Evolutionary conservation across 495 filamentous ascomycete species (phyloP), one percentile per base, ranked within the genome.

Genomic region (Daldinia bambusicola): DNA sequence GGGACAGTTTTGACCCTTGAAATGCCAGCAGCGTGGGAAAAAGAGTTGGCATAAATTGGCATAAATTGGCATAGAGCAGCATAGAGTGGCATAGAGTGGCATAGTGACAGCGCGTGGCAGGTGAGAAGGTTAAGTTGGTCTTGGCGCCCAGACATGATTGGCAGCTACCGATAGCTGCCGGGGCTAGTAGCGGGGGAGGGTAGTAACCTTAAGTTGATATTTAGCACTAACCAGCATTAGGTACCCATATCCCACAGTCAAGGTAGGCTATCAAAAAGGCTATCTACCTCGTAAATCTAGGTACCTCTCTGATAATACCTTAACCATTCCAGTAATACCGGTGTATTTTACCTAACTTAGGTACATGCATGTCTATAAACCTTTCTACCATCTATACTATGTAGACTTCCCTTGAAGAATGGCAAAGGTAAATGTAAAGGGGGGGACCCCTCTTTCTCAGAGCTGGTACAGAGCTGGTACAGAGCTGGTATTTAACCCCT

Each of bases 1-100:
- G 43, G 63, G 63, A 71, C 48, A 61, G 63, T 63, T 63, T 66
- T 26, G 26, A 66, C 53, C 70, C 64, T 56, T 61, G 61, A 65
- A 59, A 67, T 66, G 30, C 63, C 59, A 70, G n/a, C 57, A 55
- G 51, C 10, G 58, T 60, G 30, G 32, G n/a, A n/a, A 45, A 62
- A 59, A 57, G 55, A 55, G 67, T 48, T 9, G 30, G 58, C 57
- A 65, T 60, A 57, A 45, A 55, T 65, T 66, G 38, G 58, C 62
- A 70, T 60, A 57, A 45, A 55, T 3, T 26, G 3, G 26, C 26
- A 26, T 26, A 26, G 3, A 26, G 26, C 3, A 3, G 26, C 26
- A 26, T 26, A 26, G 14, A 45, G n/a, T 8, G 37, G 58, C 56
- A 64, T 61, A 45, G 45, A 30, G 61, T 63, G 20, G 32, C 53